Evolutionary conservation across 805 yeast genomes (phyloP).

Genomic region (Kodamaea kaohsiungensis): DNA sequence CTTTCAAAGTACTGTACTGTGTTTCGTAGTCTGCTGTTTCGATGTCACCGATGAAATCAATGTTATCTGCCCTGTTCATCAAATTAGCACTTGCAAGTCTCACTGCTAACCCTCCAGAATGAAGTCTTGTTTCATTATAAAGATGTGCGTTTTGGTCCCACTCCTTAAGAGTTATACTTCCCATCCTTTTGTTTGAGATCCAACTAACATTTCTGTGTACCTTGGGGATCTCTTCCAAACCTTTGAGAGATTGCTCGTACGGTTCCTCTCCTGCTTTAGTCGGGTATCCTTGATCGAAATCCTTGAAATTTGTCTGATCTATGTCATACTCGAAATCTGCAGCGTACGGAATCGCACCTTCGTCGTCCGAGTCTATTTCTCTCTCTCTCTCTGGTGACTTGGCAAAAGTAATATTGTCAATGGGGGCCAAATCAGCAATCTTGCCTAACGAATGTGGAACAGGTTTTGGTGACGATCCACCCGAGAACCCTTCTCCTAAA

Average conservation of each 20-base stretch:
- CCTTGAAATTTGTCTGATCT: constrained; percentile 19
- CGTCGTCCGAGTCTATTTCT: background rate
- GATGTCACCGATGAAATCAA: constrained; percentile 31
- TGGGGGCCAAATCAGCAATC: background rate
- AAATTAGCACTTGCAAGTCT: background rate
- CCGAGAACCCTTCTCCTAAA: background rate
- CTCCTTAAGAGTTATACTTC: constrained; percentile 29
- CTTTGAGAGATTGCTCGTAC: constrained; percentile 20
- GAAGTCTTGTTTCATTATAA: constrained; percentile 25
- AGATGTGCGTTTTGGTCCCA: constrained; percentile 30
- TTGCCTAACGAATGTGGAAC: background rate
- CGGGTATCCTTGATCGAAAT: constrained; percentile 25
- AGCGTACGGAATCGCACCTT: constrained; percentile 21
- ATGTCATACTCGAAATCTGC: constrained; percentile 23
- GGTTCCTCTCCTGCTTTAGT: constrained; percentile 5
- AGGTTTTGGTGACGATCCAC: background rate
- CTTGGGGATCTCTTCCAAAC: constrained; percentile 30
- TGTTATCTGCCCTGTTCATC: constrained; percentile 20
- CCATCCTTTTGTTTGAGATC: constrained; percentile 7
- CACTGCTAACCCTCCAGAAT: constrained; percentile 12
- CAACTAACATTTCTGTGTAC: constrained; percentile 11
- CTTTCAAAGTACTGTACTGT: background rate
- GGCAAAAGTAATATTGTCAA: background rate
- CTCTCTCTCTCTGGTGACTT: background rate
- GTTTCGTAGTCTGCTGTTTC: background rate